Percentiles rank a stretch among this genome's conserved stretches.
phyloP scores from a whole-genome alignment of 1,284 basidiomycete genomes.

The Trametes pubescens region DNA sequence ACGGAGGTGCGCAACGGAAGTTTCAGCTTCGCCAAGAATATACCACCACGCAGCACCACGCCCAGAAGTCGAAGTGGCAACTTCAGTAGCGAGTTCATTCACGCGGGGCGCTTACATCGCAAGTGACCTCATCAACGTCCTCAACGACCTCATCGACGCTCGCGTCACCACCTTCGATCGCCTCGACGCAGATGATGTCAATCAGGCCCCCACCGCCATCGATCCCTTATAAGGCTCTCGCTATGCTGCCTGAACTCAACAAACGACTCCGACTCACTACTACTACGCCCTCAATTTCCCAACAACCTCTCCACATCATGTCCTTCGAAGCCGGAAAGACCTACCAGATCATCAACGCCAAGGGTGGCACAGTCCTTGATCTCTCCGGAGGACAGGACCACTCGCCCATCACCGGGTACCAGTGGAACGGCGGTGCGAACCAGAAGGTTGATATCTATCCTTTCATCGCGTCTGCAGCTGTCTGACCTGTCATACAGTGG shows the following conservation, averaged over 20 bases:
- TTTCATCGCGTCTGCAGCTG: background rate
- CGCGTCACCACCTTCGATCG: slow-evolving; percentile 17
- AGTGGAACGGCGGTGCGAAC: slow-evolving; percentile 51
- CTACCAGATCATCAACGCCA: slow-evolving; percentile 59
- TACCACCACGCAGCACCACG: too few relatives aligned
- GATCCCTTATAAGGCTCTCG: slow-evolving; percentile 2
- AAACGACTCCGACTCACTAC: slow-evolving; percentile 2
- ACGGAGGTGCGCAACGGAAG: too few relatives aligned
- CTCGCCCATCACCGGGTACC: slow-evolving; percentile 57
- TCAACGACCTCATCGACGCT: slow-evolving; percentile 1
- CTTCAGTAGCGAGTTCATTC: background rate
- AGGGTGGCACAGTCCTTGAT: slow-evolving; percentile 58
- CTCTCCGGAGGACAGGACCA: slow-evolving; percentile 57
- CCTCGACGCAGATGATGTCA: slow-evolving; percentile 21
- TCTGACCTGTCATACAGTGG: slow-evolving; percentile 48
- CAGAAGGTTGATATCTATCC: slow-evolving; percentile 50
- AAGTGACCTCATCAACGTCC: background rate
- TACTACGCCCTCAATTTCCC: background rate
- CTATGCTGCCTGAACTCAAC: background rate
- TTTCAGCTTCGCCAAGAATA: background rate
- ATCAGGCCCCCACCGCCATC: background rate
- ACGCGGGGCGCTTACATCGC: background rate
- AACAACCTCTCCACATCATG: slow-evolving; percentile 20
- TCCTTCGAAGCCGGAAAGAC: slow-evolving; percentile 29
- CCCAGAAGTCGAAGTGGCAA: background rate